Evolutionary conservation across 2,329 filamentous ascomycete species (phyloP), one percentile per base, ranked within the genome.

Genomic region (Rasamsonia emersonii): DNA sequence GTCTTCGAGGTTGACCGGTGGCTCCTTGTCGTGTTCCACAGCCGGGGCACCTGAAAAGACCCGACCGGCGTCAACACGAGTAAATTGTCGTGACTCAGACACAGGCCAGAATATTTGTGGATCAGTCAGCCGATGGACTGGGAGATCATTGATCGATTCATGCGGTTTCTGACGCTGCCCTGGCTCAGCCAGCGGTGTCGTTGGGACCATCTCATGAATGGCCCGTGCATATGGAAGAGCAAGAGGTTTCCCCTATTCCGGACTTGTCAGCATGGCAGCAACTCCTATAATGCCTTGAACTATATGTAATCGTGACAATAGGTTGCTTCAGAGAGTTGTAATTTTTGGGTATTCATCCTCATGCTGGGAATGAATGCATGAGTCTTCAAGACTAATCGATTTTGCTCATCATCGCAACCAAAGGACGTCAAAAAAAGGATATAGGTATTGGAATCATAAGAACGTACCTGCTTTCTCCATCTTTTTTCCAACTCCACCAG

Each of bases 361-460:
- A 45, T 47, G 35, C 39, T 43, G 39, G 44, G 42, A 47, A 41
- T 30, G 33, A 31, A 9, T 33, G 44, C 50, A 58, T 67, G 61
- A 78, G 88, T 96, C 88, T 94, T 95, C 72, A 93, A 94, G 89
- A 96, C 89, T 95, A 94, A 96, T 95, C 89, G 89, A 76, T 68
- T 82, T 72, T 75, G 64, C 73, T 84, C 79, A 82, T 82, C 78
- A 81, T 68, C 39, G 39, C 24, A 33, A 35, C 18, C 18, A 24
- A 28, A 7, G 21, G 23, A 24, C 8, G 28, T 36, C 24, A 28
- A 32, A 33, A 28, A 34, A 18, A 19, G 15, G 10, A 23, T 29
- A 35, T 24, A 3, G 18, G n/a, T 34, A 39, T 20, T 14, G 14
- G 28, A 23, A 30, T 37, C 25, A 23, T 28, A 28, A 37, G 24